Evolutionary conservation across 1,139 yeast species (phyloP).

Genomic region (Lodderomyces margitis): DNA sequence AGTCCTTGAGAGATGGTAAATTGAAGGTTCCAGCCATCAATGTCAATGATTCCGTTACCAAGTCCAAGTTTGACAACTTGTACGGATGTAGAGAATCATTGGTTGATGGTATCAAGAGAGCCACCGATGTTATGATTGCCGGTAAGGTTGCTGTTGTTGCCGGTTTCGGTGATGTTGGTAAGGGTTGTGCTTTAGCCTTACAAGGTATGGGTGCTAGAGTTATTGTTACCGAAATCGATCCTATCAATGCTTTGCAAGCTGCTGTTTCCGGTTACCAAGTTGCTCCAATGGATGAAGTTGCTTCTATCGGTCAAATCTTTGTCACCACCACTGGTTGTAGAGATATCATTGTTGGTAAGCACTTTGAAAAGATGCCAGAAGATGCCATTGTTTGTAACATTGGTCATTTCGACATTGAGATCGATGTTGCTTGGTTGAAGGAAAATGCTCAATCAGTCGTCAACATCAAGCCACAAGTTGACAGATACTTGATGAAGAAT

Average conservation of each 20-base stretch:
- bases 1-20: constrained; percentile 84
- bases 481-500: constrained; percentile 86
- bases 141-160: constrained; percentile 99
- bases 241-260: constrained; percentile 99
- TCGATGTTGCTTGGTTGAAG: constrained; percentile 98
- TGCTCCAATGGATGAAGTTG: constrained; percentile 93
- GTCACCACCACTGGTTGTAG: constrained; percentile 99
- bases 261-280: constrained; percentile 99
- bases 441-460: constrained; percentile 85
- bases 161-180: constrained; percentile 99
- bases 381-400: constrained; percentile 99
- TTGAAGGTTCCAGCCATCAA: constrained; percentile 99
- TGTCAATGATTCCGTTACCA: constrained; percentile 98
- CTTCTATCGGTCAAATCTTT: constrained; percentile 91
- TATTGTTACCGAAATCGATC: constrained; percentile 95
- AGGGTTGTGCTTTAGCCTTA: constrained; percentile 99
- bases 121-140: constrained; percentile 99
- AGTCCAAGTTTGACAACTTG: constrained; percentile 98
- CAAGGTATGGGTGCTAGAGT: constrained; percentile 99
- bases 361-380: constrained; percentile 93
- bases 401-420: constrained; percentile 99
- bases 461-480: constrained; percentile 99
- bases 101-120: constrained; percentile 99
- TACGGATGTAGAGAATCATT: constrained; percentile 99
- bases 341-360: constrained; percentile 90